Conservation (phyloP, 441 rosid species). For the Adansonia grandidieri region DNA sequence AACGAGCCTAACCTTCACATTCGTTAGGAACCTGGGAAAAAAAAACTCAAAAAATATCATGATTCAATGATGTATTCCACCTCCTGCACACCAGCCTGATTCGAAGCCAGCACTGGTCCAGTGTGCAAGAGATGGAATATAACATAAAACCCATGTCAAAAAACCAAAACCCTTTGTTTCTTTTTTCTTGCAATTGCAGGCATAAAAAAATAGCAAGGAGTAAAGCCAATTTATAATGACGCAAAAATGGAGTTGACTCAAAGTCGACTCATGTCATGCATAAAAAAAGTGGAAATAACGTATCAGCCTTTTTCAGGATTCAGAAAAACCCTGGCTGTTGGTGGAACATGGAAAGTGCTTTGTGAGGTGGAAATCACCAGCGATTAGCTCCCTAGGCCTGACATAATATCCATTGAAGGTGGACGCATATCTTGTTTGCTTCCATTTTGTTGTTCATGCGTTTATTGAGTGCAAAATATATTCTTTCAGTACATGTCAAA, state of each 20-base stretch:
- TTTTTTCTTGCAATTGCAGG: not conserved
- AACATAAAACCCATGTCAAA: conserved; percentile 16
- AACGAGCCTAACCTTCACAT: not conserved
- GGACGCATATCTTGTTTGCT: too few relatives aligned
- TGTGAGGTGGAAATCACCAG: conserved; percentile 22
- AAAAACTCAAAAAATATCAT: conserved; percentile 1
- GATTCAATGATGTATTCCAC: conserved; percentile 25
- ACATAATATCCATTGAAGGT: not conserved
- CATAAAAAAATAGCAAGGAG: not conserved
- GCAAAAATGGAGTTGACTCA: conserved; percentile 9
- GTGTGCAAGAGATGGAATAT: conserved; percentile 30
- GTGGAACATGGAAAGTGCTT: conserved; percentile 19
- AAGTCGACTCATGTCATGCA: not conserved
- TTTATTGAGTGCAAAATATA: conserved; percentile 4
- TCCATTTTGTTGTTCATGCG: not conserved
- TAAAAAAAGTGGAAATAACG: not conserved
- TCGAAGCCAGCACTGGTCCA: not conserved
- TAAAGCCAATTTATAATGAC: conserved; percentile 6
- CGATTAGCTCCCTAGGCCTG: not conserved
- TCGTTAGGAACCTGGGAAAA: not conserved
- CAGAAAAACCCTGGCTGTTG: not conserved
- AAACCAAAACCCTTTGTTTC: not conserved
- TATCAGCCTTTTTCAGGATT: not conserved
- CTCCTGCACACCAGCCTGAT: conserved; percentile 20
- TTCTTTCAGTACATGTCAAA: too few relatives aligned